These are phyloP conservation scores for Ceratocystis cacaofunesta DNA, from an alignment of 2,329 filamentous ascomycete genomes.

Conservation along the genomic window DNA sequence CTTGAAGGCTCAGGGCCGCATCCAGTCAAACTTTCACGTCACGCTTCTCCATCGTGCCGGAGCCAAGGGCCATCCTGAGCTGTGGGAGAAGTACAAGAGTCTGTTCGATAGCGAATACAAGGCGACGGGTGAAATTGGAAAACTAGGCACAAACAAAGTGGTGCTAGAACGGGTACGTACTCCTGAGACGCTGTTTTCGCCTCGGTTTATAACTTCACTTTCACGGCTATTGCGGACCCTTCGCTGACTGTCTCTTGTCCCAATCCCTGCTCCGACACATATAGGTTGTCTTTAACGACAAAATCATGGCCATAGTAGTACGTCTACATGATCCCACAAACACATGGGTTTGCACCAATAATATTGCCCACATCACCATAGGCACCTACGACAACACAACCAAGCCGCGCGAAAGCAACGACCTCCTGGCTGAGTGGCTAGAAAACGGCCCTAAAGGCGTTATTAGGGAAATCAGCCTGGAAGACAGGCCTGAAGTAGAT, in stretches of 20 bases:
- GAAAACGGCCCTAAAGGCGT: constrained; percentile 33
- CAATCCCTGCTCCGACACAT: constrained; percentile 33
- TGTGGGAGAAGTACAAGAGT: constrained; percentile 62
- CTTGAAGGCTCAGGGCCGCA: constrained; percentile 54
- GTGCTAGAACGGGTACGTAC: constrained; percentile 42
- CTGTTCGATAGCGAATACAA: constrained; percentile 36
- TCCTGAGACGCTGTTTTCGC: not conserved
- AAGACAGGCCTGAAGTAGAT: constrained; percentile 33
- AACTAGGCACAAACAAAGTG: constrained; percentile 49
- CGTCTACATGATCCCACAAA: constrained; percentile 45
- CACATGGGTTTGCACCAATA: constrained; percentile 58
- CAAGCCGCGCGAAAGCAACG: constrained; percentile 92
- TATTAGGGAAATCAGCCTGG: constrained; percentile 36
- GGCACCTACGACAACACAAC: constrained; percentile 60
- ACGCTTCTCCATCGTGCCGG: constrained; percentile 74
- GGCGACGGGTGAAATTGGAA: constrained; percentile 23
- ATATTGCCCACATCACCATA: constrained; percentile 73
- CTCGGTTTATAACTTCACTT: not conserved
- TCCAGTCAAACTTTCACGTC: constrained; percentile 83
- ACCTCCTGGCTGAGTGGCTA: constrained; percentile 62
- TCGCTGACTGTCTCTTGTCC: not conserved
- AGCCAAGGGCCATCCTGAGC: constrained; percentile 42
- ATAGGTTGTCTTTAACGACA: constrained; percentile 66
- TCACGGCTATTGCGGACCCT: not conserved
- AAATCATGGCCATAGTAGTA: constrained; percentile 84